Conservation (phyloP, 805 yeast species). For the Wickerhamomyces tratensis region DNA sequence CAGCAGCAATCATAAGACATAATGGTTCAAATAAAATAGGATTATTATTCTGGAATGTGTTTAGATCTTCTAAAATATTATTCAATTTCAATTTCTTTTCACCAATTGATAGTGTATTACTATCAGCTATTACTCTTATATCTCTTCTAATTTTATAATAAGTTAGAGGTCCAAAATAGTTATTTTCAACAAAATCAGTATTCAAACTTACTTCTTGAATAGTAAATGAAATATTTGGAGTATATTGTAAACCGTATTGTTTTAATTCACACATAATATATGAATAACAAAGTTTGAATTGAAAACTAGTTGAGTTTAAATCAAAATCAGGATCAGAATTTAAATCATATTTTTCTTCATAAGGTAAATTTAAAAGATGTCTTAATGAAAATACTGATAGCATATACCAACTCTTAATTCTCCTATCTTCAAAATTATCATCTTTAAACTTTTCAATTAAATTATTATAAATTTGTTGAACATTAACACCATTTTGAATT, state of each 20-base stretch:
- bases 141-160: too few species aligned
- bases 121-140: too few species aligned
- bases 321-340: slow-evolving; percentile 1
- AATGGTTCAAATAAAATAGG: slow-evolving; percentile 26
- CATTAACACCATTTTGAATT: slow-evolving; percentile 5
- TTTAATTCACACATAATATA: neutral
- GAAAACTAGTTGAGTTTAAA: slow-evolving; percentile 1
- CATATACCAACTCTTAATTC: slow-evolving; percentile 9
- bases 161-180: too few species aligned
- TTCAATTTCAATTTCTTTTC: neutral
- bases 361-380: slow-evolving; percentile 7
- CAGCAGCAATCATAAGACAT: slow-evolving; percentile 25
- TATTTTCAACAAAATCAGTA: too few species aligned
- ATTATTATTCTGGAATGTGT: neutral
- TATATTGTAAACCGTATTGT: too few species aligned
- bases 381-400: slow-evolving; percentile 4
- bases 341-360: slow-evolving; percentile 9
- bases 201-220: too few species aligned
- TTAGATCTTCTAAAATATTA: neutral
- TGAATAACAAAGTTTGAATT: slow-evolving; percentile 8
- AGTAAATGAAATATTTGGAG: too few species aligned
- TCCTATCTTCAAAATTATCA: slow-evolving; percentile 5
- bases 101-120: neutral
- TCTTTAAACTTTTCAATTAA: slow-evolving; percentile 5
- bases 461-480: slow-evolving; percentile 5